Percentiles rank a stretch among this genome's conserved stretches.
These are phyloP conservation scores for Amanita rubescens DNA, from an alignment of 768 basidiomycete species.

Conservation along the genomic window DNA sequence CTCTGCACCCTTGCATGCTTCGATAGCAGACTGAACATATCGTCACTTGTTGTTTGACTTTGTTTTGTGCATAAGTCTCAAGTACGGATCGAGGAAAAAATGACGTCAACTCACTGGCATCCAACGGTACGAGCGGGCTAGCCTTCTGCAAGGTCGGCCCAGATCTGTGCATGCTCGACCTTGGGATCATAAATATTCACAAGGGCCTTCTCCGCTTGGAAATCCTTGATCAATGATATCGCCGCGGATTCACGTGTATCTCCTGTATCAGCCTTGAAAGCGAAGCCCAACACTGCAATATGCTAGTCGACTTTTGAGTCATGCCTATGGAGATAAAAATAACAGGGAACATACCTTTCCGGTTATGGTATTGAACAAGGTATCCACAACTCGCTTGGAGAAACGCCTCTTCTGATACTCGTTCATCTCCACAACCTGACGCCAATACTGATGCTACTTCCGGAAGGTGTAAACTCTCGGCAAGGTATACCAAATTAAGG, in stretches of 20 bases:
- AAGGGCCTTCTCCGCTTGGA: conserved; percentile 81
- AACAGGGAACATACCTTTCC: conserved; percentile 63
- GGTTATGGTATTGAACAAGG: conserved; percentile 97
- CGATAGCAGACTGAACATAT: conserved; percentile 70
- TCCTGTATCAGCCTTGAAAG: conserved; percentile 99
- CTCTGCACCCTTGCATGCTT: conserved; percentile 85
- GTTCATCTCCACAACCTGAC: conserved; percentile 95
- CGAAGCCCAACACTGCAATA: conserved; percentile 96
- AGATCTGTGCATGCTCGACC: conserved; percentile 82
- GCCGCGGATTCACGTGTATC: conserved; percentile 98
- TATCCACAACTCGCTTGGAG: conserved; percentile 93
- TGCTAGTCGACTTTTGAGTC: conserved; percentile 33
- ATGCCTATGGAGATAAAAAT: background rate
- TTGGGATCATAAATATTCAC: conserved; percentile 92
- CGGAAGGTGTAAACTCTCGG: conserved; percentile 89
- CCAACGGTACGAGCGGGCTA: conserved; percentile 53
- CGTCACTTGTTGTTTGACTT: conserved; percentile 86
- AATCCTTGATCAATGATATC: conserved; percentile 91
- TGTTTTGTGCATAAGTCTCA: background rate
- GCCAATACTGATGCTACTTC: conserved; percentile 98
- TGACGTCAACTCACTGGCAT: conserved; percentile 48
- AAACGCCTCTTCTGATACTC: conserved; percentile 97
- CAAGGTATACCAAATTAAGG: conserved; percentile 96
- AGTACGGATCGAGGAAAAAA: too few species aligned
- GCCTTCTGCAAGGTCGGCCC: conserved; percentile 70